Conservation (phyloP, 2,329 filamentous ascomycete genomes). For the Alternaria ventricosa region DNA sequence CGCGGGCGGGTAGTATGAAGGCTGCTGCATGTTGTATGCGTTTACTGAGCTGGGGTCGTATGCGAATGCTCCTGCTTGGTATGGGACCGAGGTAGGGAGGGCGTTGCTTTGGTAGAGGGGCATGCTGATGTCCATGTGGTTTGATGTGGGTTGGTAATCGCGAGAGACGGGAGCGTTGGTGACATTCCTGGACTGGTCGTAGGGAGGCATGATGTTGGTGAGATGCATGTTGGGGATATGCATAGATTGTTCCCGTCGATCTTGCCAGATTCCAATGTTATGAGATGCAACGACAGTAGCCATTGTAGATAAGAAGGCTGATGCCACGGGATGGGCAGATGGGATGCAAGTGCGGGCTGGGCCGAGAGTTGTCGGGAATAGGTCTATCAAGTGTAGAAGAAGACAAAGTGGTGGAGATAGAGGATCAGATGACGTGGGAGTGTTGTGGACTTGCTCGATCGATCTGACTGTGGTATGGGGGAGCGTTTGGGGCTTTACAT, state of each 20-base stretch:
- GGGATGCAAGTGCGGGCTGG: conserved; percentile 30
- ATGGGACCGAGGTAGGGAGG: conserved; percentile 41
- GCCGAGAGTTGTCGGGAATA: conserved; percentile 30
- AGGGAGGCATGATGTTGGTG: conserved; percentile 37
- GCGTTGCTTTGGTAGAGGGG: conserved; percentile 41
- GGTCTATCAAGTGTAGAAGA: conserved; percentile 29
- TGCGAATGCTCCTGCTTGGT: conserved; percentile 45
- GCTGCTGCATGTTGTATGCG: conserved; percentile 46
- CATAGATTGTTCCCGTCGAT: conserved; percentile 37
- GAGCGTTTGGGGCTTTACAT: conserved; percentile 45
- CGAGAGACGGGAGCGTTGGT: conserved; percentile 35
- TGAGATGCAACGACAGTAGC: conserved; percentile 48
- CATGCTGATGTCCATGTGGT: conserved; percentile 45
- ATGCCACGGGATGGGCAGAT: conserved; percentile 22
- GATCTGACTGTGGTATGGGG: conserved; percentile 32
- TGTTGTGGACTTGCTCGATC: conserved; percentile 37
- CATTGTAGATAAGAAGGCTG: conserved; percentile 39
- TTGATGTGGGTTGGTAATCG: conserved; percentile 38
- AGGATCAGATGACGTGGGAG: conserved; percentile 39
- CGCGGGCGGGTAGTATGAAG: conserved; percentile 36
- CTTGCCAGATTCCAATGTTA: conserved; percentile 44
- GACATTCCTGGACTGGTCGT: conserved; percentile 36
- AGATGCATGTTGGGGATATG: conserved; percentile 42
- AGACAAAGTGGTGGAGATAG: conserved; percentile 24
- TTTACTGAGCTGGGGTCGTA: conserved; percentile 44